A percentile compares a stretch with the other conserved stretches of the same genome.
Evolutionary conservation across 345 rosid genomes (phyloP).

Genomic region (Adansonia digitata): DNA sequence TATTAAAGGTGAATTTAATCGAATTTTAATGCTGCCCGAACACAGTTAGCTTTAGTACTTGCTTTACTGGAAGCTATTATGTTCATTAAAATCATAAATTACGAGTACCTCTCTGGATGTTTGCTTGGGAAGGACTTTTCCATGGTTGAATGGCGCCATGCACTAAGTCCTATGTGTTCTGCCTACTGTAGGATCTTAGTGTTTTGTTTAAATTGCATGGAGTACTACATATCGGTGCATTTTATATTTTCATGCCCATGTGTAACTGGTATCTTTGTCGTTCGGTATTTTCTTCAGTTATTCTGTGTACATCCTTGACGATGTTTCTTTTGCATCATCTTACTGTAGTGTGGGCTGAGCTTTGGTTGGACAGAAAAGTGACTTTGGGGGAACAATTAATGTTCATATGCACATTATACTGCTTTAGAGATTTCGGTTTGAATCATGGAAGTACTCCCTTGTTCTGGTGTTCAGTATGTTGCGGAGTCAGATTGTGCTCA

Average conservation of each 20-base stretch:
- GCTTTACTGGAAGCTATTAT: not conserved
- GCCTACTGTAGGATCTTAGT: not conserved
- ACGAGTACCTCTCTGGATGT: not conserved
- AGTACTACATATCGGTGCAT: not conserved
- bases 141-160: not conserved
- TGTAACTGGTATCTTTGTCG: not conserved
- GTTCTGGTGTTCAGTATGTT: constrained; percentile 44
- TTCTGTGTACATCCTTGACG: not conserved
- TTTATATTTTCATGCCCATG: not conserved
- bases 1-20: not conserved
- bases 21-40: not conserved
- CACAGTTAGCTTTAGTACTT: not conserved
- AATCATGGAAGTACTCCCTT: constrained; percentile 55
- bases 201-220: not conserved
- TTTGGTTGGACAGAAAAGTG: constrained; percentile 27
- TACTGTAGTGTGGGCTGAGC: constrained; percentile 7
- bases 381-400: constrained; percentile 10
- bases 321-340: constrained; percentile 8
- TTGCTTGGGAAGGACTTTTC: not conserved
- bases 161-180: not conserved
- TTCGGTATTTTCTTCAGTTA: not conserved
- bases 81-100: not conserved
- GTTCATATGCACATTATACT: constrained; percentile 16
- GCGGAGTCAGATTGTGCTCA: constrained; percentile 41
- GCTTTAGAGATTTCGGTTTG: constrained; percentile 16